Evolutionary conservation across 1,139 yeast genomes (phyloP).

Genomic region (Blastobotrys indianensis): DNA sequence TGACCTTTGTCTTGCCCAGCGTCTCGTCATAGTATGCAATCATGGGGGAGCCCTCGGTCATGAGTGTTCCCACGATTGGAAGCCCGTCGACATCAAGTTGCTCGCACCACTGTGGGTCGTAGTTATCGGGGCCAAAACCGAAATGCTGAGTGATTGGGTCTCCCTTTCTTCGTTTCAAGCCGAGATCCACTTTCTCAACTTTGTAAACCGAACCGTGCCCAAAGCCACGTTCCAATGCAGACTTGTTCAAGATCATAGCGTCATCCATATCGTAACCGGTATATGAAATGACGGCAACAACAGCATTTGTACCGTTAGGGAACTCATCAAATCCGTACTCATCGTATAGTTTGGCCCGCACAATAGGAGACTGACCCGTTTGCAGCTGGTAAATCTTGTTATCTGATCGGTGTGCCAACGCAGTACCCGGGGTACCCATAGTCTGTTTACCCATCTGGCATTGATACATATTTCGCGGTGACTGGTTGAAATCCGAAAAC

Average conservation of each 20-base stretch:
- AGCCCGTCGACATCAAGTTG: slow-evolving; percentile 89
- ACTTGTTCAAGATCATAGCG: slow-evolving; percentile 96
- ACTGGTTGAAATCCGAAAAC: slow-evolving; percentile 95
- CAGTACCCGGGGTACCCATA: slow-evolving; percentile 99
- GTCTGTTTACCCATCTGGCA: slow-evolving; percentile 99
- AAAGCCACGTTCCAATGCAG: slow-evolving; percentile 96
- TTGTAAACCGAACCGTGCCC: slow-evolving; percentile 96
- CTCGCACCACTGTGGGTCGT: slow-evolving; percentile 88
- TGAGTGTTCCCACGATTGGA: slow-evolving; percentile 81
- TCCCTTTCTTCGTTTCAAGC: slow-evolving; percentile 75
- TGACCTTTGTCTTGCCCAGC: slow-evolving; percentile 82
- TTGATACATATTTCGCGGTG: slow-evolving; percentile 99
- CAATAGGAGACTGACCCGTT: slow-evolving; percentile 98
- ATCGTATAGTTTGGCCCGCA: slow-evolving; percentile 87
- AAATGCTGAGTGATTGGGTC: slow-evolving; percentile 93
- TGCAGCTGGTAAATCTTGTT: slow-evolving; percentile 90
- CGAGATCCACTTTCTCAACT: slow-evolving; percentile 83
- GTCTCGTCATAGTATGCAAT: slow-evolving; percentile 91
- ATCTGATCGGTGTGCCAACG: slow-evolving; percentile 85
- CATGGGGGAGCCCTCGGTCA: slow-evolving; percentile 94
- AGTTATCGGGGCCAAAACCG: slow-evolving; percentile 88
- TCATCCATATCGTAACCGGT: slow-evolving; percentile 99
- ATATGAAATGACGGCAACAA: slow-evolving; percentile 96
- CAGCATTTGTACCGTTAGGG: slow-evolving; percentile 98
- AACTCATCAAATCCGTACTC: slow-evolving; percentile 97